Percentiles rank a stretch among this genome's conserved stretches.
phyloP scores from a whole-genome alignment of 129 eudicot species.

The Escallonia rubra region DNA sequence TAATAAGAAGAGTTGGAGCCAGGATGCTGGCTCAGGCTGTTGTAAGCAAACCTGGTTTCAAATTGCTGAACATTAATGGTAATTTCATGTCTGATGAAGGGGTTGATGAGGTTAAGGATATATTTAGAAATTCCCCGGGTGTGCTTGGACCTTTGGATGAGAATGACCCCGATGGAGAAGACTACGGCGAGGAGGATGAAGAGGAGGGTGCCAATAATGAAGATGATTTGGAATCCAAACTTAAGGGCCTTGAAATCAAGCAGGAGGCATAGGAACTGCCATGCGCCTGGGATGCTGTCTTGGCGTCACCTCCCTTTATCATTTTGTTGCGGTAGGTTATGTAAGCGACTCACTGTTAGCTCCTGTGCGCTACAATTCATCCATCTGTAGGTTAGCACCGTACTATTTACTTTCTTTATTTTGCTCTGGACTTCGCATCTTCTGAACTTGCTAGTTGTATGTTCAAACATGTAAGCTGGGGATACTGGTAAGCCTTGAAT shows the following conservation, averaged over 20 bases:
- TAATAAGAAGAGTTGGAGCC: conserved; percentile 72
- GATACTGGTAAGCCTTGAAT: no score
- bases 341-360: neutral
- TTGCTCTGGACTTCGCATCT: conserved; percentile 1
- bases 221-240: conserved; percentile 49
- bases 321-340: neutral
- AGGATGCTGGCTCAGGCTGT: conserved; percentile 68
- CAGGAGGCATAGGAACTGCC: conserved; percentile 26
- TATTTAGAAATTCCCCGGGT: conserved; percentile 39
- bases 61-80: conserved; percentile 56
- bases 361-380: neutral
- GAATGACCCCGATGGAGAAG: conserved; percentile 85
- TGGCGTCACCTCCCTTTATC: neutral
- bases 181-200: conserved; percentile 37
- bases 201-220: conserved; percentile 34
- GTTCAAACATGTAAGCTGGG: neutral
- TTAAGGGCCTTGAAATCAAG: conserved; percentile 62
- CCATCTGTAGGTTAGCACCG: conserved; percentile 5
- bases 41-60: conserved; percentile 48
- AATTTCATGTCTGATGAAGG: conserved; percentile 85
- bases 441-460: conserved; percentile 1
- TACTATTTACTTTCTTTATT: neutral
- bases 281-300: neutral
- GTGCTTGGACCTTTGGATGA: conserved; percentile 68
- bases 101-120: conserved; percentile 52